A percentile compares a stretch with the other conserved stretches of the same genome.
Conservation (phyloP, 441 rosid genomes). For the Arabidopsis lyrata region DNA sequence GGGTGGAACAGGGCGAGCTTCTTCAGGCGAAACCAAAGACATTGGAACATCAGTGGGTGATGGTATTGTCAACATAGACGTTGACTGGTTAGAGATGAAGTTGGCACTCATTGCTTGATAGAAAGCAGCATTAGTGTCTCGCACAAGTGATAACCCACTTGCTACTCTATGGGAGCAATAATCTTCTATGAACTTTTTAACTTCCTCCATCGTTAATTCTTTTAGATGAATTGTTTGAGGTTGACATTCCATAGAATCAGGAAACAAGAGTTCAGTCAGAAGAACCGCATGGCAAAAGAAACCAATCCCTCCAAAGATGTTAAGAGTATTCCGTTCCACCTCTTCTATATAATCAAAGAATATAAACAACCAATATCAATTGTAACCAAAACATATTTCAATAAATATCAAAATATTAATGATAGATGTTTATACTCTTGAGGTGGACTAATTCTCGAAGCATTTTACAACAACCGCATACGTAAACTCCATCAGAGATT, state of each 20-base stretch:
- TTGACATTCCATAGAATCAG: not conserved
- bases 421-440: constrained; percentile 49
- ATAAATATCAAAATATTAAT: not conserved
- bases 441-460: constrained; percentile 66
- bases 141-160: constrained; percentile 50
- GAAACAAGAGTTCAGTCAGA: constrained; percentile 30
- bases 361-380: not conserved
- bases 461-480: constrained; percentile 63
- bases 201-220: constrained; percentile 48
- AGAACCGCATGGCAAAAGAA: constrained; percentile 65
- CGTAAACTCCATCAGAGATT: constrained; percentile 21
- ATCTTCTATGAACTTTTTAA: constrained; percentile 56
- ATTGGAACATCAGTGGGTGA: not conserved
- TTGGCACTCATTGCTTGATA: constrained; percentile 62
- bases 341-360: constrained; percentile 41
- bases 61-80: not conserved
- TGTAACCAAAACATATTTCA: not conserved
- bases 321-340: constrained; percentile 46
- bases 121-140: constrained; percentile 58
- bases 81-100: constrained; percentile 32
- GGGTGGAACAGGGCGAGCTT: not conserved
- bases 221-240: constrained; percentile 53
- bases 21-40: constrained; percentile 17
- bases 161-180: constrained; percentile 49
- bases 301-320: constrained; percentile 57